Base-by-base conservation (phyloP, 768 basidiomycete genomes). In the Lanmaoa pseudosensibilis region DNA sequence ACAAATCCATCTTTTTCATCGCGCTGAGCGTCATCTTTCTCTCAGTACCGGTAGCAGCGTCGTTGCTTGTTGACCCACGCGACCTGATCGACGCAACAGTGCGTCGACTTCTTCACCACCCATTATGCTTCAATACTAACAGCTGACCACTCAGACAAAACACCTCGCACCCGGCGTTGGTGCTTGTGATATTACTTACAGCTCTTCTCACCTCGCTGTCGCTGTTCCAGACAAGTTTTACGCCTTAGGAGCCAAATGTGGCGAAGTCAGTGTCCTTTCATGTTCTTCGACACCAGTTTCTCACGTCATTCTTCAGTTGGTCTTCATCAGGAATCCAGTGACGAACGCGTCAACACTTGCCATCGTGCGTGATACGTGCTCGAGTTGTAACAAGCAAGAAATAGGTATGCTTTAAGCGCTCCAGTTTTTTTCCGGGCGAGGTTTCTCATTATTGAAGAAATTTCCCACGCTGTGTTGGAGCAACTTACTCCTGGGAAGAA, bases 381-480 rank as follows among this genome's bases (percentile, higher is more conserved):
- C 72, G 21, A 72, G 77, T 19, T 89, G 87, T 67, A 73, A 66
- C 36, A 56, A 69, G 2, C 59, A 67, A 48, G 80, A 83, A 64
- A 69, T 90, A 52, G 87, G 87, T 87, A 67, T 56, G 79, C 13
- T 11, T 68, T n/a, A n/a, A n/a, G 27, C 13, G 23, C 25, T 27
- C 18, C 16, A n/a, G 11, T 39, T 21, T 47, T 37, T 49, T 39
- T n/a, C 30, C 33, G 27, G 12, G 33, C 10, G 15, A 13, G 12
- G 34, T 45, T 9, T 46, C 47, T 56, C 11, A 56, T 52, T n/a
- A 13, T 13, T 27, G 8, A 65, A 89, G 87, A 87, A 68, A 77
- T 88, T 81, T 86, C 85, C 18, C 80, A 80, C 10, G 73, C 75
- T 11, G 66, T 85, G n/a, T 90, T 90, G 72, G 13, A 80, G 66